A percentile compares a stretch with the other conserved stretches of the same genome.
phyloP scores from a whole-genome alignment of 2,329 filamentous ascomycete species.

The Paraconiothyrium brasiliense region DNA sequence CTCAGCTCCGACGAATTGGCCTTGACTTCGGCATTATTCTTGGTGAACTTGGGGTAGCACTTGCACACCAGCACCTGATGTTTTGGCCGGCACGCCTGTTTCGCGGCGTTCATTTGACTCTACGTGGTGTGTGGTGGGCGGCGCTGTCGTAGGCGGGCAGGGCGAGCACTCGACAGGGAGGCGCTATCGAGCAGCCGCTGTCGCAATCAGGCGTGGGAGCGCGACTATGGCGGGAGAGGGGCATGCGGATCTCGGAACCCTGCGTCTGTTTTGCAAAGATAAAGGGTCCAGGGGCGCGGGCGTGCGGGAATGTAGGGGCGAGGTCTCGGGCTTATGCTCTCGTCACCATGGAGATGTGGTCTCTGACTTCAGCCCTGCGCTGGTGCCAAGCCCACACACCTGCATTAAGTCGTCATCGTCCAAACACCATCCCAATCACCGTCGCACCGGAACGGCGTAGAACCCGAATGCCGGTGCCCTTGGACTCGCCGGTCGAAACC shows the following conservation, averaged over 20 bases:
- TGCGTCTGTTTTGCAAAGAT: slow-evolving; percentile 1
- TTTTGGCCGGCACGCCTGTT: slow-evolving; percentile 80
- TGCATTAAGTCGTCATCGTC: slow-evolving; percentile 9
- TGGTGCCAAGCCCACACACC: slow-evolving; percentile 10
- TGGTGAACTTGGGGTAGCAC: slow-evolving; percentile 93
- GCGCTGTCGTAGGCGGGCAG: neutral
- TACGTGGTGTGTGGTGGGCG: neutral
- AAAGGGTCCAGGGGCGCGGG: slow-evolving; percentile 8
- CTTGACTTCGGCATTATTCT: slow-evolving; percentile 86
- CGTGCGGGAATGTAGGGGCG: slow-evolving; percentile 16
- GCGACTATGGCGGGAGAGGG: slow-evolving; percentile 7
- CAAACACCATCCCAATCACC: slow-evolving; percentile 19
- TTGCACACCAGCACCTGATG: slow-evolving; percentile 96
- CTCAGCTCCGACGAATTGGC: slow-evolving; percentile 97
- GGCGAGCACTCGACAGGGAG: slow-evolving; percentile 4
- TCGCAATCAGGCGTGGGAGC: slow-evolving; percentile 1
- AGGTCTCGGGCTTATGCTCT: slow-evolving; percentile 25
- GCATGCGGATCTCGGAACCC: slow-evolving; percentile 20
- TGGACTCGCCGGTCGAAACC: neutral
- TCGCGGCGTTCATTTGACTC: slow-evolving; percentile 63
- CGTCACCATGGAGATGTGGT: slow-evolving; percentile 30
- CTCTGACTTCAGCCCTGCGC: slow-evolving; percentile 22
- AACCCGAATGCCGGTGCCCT: neutral
- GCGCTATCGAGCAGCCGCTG: slow-evolving; percentile 2
- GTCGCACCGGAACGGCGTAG: neutral